Base-by-base conservation (phyloP, 176 grass and related monocot species). In the Tillandsia leiboldiana region DNA sequence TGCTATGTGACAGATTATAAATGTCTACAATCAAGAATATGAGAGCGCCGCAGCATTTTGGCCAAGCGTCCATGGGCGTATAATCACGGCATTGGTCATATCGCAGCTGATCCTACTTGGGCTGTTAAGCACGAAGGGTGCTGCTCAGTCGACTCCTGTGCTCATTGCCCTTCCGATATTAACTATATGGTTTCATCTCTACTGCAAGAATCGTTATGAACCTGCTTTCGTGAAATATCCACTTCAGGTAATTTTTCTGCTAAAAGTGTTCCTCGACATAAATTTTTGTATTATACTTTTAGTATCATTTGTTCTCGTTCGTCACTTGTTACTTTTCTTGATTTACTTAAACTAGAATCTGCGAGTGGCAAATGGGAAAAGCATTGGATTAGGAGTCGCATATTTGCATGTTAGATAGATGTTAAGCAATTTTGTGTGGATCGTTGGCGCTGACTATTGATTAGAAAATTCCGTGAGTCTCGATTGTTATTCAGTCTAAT, bases 11-110 rank as follows among this genome's bases (percentile, higher is more conserved):
- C 65, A 99, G 95, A 90, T 94, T 71, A 99, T 99, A 78, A 99
- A 99, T 80, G 95, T 99, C n/a, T 99, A 99, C 78, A 88, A 99
- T 64, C 95, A 94, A 84, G 87, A 99, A 81, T 99, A 99, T 67
- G 95, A 94, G 67, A 99, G 90, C 33, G 90, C 50, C 8, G 95
- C 95, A 70, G 90, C 90, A 50, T 99, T 99, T 83, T 99, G 95
- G 95, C 95, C 95, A 62, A 92, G 87, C 73, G 95, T 99, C 51
- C 87, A 99, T 82, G 67, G 80, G 27, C 95, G 90, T 54, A 86
- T 99, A 71, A 84, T 99, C 68, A 78, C 78, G 58, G 95, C 82
- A 73, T 80, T 99, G 76, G 75, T 99, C 7, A 42, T 99, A 76
- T 94, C 95, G 17, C 95, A 99, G 64, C 63, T 99, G 4, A 82